Base-by-base conservation (phyloP, 2,329 filamentous ascomycete genomes). In the Aspergillus novofumigatus region DNA sequence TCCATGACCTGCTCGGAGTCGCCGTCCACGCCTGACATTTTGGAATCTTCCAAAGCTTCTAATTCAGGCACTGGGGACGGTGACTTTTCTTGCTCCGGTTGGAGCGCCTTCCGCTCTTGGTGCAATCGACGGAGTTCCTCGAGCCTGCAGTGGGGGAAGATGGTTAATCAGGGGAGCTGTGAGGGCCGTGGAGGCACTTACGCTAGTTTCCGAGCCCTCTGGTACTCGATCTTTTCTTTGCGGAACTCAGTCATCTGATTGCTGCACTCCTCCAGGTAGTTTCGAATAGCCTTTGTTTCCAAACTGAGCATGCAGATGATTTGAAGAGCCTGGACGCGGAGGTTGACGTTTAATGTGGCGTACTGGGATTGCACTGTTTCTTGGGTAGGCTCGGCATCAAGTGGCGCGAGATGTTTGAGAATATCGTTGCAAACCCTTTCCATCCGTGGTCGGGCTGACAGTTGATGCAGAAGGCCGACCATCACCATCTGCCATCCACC, bases 221-320 rank as follows among this genome's bases (percentile, higher is more conserved):
- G 93, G 75, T 86, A 89, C 63, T 96, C 91, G 59, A 97, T 96
- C 78, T 96, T 97, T 71, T 95, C 90, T 74, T 99, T 99, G 51
- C 94, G 87, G 69, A 95, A 91, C 54, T 87, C 86, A 1, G 94
- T 99, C 92, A 97, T 97, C 54, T 91, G 90, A 69, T 93, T 90
- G 62, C 89, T 91, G 75, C 92, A 96, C 61, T 93, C 88, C 64
- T 96, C 91, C 80, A 99, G 89, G 70, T 95, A 96, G 17, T 86
- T 87, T 53, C 93, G 87, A 64, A 97, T 84, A 2, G 89, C 87
- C 70, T 91, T 92, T 0, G 94, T 97, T 67, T 92, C 88, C 55
- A 92, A 82, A 1, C 90, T 92, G 59, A 97, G 80, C 79, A 93
- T 87, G 71, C 91, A 91, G 55, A 97, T 84, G 38, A 95, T 88